phyloP scores from a whole-genome alignment of 179 eudicot genomes.

The Camellia oleifera region DNA sequence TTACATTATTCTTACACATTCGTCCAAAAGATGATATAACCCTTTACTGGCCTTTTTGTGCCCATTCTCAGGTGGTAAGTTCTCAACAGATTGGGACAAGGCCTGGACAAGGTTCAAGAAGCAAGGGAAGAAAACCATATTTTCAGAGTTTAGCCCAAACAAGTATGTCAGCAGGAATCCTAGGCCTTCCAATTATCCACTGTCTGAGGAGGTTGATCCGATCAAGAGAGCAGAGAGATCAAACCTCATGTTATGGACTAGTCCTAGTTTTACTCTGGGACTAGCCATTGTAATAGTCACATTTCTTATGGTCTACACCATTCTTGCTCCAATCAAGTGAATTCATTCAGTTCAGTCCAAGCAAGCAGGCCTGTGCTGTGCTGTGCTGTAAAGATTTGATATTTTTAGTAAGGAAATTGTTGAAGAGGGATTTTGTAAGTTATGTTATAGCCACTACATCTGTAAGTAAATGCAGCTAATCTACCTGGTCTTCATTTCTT shows the following conservation, averaged over 20 bases:
- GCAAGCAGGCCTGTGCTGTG: conserved; percentile 13
- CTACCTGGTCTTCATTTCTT: neutral
- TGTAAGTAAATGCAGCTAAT: conserved; percentile 17
- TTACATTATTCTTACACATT: neutral
- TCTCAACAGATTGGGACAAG: conserved; percentile 86
- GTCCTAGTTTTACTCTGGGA: conserved; percentile 75
- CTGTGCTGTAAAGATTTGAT: conserved; percentile 13
- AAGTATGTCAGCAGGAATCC: conserved; percentile 97
- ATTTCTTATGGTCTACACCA: conserved; percentile 65
- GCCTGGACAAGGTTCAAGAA: conserved; percentile 91
- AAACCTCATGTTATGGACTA: conserved; percentile 92
- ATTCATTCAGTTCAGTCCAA: neutral
- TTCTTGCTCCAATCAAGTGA: conserved; percentile 72
- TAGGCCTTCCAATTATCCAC: conserved; percentile 70
- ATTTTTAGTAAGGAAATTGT: neutral
- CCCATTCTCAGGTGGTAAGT: conserved; percentile 45
- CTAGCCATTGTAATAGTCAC: conserved; percentile 68
- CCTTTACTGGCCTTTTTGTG: neutral
- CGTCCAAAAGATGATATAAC: neutral
- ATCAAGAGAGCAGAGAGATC: conserved; percentile 88
- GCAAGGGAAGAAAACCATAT: conserved; percentile 58
- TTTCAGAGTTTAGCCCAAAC: conserved; percentile 59
- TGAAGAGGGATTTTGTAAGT: conserved; percentile 3
- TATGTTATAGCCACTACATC: conserved; percentile 1
- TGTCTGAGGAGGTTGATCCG: conserved; percentile 95